Evolutionary conservation across 1,284 basidiomycete genomes (phyloP), one percentile per base, ranked within the genome.

Genomic region (Ustilago crameri): DNA sequence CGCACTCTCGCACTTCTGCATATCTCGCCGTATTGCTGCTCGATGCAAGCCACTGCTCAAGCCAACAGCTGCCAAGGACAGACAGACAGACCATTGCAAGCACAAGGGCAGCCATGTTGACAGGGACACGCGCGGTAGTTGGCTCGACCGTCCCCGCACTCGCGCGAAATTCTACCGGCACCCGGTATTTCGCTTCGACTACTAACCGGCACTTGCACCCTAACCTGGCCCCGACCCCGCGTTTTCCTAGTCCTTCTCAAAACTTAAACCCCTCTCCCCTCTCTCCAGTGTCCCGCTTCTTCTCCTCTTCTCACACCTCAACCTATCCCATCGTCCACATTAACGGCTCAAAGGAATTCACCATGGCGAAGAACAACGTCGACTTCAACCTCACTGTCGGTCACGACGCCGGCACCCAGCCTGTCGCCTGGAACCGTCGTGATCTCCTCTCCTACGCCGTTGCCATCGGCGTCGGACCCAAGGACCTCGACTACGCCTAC

Each of bases 351-450:
- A 32, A 51, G 1, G 49, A 57, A 23, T 23, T 42, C 43, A 54
- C 32, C 56, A 59, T 51, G 50, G 51, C 58, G n/a, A 42, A 32
- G 44, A 27, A n/a, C 15, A 61, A 51, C 24, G 62, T 81, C 47
- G 67, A 82, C 45, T 78, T 82, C 44, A 61, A 73, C 54, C 55
- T 61, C 35, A 79, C 71, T 23, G 72, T 82, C 30, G 83, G 84
- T 5, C 73, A 81, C 74, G 75, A 77, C n/a, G 68, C 70, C 0
- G 52, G 62, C 14, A 65, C 75, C 7, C 70, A 81, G 46, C 73
- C 83, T 3, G 83, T 84, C 20, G 35, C 65, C 0, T 84, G 84
- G 84, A 83, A 84, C 61, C 72, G 80, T 46, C 75, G 83, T 12
- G 83, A 84, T 49, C 65, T 82, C 8, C 71, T 84, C 37, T 76